Base-by-base conservation (phyloP, 768 basidiomycete genomes). In the Lactifluus piperatus region DNA sequence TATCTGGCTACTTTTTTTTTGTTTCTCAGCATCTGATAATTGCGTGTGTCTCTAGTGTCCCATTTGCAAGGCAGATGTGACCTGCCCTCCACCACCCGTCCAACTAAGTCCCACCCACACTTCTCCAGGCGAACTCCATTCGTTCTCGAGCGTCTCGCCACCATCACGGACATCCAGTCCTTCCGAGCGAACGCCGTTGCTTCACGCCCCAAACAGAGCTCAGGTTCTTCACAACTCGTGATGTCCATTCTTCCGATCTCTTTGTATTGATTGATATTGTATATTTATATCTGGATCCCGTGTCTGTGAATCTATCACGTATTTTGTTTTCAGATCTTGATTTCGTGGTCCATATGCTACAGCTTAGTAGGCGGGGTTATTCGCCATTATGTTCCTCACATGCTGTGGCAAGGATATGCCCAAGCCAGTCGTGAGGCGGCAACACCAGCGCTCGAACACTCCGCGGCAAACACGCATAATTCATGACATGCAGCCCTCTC, bases 31-130 rank as follows among this genome's bases (percentile, higher is more conserved):
- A 49, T 46, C 47, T 58, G 53, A 52, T 43, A n/a, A 30, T 14
- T 20, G 20, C 24, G 20, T 29, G 39, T 34, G 22, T 24, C 30
- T 47, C 24, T 45, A 95, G 92, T 97, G 93, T 66, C 93, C 93
- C 5, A 78, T 94, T 3, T 97, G 93, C 74, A 91, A 94, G 71
- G 85, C 89, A 50, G 93, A 97, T 68, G 91, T 97, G 49, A 95
- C 93, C 1, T 81, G 82, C 60, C 81, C 83, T 11, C 72, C 71
- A 61, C 67, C 68, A 6, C 66, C 66, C 36, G 63, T 57, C 66
- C 67, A 60, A n/a, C 51, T 54, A 14, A 34, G 51, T 26, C 56
- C 48, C 26, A 39, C 30, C 27, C 34, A 24, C 32, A 20, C 32
- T 29, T 20, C 37, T 18, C 5, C 52, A 29, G 53, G 20, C 37